These are phyloP conservation scores for Anthracocystis walkeri DNA, from an alignment of 1,284 basidiomycete genomes.

Conservation along the genomic window DNA sequence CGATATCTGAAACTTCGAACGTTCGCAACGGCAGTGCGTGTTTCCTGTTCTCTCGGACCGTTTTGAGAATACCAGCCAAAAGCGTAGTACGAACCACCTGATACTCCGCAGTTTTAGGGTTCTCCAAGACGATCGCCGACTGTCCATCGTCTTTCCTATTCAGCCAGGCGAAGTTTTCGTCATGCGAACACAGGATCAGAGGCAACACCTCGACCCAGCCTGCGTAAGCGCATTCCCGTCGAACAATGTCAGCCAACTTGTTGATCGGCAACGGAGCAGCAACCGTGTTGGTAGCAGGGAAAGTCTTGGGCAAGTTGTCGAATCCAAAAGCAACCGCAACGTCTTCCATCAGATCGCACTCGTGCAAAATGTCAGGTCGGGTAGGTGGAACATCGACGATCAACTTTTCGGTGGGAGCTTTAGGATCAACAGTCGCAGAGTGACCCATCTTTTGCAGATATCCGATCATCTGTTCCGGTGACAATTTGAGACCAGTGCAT, in stretches of 20 bases:
- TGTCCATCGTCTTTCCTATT: constrained; percentile 85
- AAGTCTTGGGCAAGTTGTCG: constrained; percentile 91
- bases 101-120: constrained; percentile 97
- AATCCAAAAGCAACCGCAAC: constrained; percentile 97
- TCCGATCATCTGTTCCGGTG: constrained; percentile 75
- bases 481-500: constrained; percentile 86
- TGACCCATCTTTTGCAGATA: constrained; percentile 81
- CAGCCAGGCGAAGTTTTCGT: constrained; percentile 95
- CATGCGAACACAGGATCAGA: constrained; percentile 96
- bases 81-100: constrained; percentile 97
- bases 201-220: constrained; percentile 97
- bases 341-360: constrained; percentile 98
- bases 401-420: constrained; percentile 74
- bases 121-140: constrained; percentile 88
- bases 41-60: constrained; percentile 93
- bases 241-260: constrained; percentile 88
- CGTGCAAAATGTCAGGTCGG: constrained; percentile 95
- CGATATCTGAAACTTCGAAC: constrained; percentile 94
- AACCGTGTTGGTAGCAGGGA: constrained; percentile 95
- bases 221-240: constrained; percentile 89
- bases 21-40: constrained; percentile 91
- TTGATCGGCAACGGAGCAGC: constrained; percentile 91
- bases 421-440: constrained; percentile 48
- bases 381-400: constrained; percentile 86
- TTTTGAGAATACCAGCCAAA: constrained; percentile 94